Base-by-base conservation (phyloP, 2,329 filamentous ascomycete genomes). In the Hymenoscyphus infarciens region DNA sequence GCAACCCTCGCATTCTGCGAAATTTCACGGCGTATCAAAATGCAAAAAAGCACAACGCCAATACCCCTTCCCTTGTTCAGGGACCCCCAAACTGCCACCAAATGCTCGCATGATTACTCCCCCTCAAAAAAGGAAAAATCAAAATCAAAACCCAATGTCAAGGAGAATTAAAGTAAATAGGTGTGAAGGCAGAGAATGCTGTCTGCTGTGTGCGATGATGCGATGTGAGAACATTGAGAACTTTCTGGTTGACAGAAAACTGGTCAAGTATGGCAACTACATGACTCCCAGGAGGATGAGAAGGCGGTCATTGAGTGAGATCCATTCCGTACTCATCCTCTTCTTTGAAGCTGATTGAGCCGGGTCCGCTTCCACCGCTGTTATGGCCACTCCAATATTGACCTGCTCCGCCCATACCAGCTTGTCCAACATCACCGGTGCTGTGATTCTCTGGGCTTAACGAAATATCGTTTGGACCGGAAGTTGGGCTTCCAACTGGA, bases 251-350 rank as follows among this genome's bases (percentile, higher is more conserved):
- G 56, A 58, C 29, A 61, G 29, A 11, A 61, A 27, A 53, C n/a
- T 25, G 19, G 29, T 4, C 11, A 45, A 5, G 2, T 56, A 57
- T 58, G 42, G 33, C 29, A 31, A 10, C 27, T 31, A 25, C 6
- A 19, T 38, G 27, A 31, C 22, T n/a, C 31, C 29, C 38, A 1
- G 52, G 25, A 54, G 25, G 16, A 6, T 29, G 16, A 54, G 42
- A 19, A 10, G 16, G 42, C 42, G 42, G 52, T 71, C 76, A 79
- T 70, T 79, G 77, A 62, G 78, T 83, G 67, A 87, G 76, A 68
- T 95, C 91, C 90, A 96, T 96, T 73, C 86, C 87, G 73, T 90
- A 96, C 77, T 97, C 93, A 70, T 97, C 93, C 77, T 97, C 93
- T 75, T 97, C 93, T 77, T 97, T 97, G 78, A 97, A 91, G 74